These are phyloP conservation scores for Terfezia claveryi DNA, from an alignment of 495 filamentous ascomycete species.

Conservation along the genomic window DNA sequence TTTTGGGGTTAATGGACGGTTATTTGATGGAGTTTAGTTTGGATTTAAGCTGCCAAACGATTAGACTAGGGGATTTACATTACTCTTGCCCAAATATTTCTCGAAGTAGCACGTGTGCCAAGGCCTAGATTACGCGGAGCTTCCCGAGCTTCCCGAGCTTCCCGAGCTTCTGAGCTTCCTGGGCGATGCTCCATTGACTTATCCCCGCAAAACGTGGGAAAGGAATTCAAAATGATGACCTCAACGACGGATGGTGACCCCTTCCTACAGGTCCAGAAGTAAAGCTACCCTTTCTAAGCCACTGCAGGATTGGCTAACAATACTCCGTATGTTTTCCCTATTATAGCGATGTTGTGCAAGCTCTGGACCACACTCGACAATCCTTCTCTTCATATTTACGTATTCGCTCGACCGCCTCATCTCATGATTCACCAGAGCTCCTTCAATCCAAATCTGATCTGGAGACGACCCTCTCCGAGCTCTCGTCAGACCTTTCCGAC, in stretches of 20 bases:
- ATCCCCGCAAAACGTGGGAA: neutral
- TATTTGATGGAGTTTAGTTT: too few relatives aligned
- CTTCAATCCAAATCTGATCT: constrained; percentile 66
- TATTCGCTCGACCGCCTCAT: constrained; percentile 52
- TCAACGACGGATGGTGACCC: neutral
- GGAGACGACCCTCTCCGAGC: constrained; percentile 47
- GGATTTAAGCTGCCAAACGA: too few relatives aligned
- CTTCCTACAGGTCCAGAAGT: neutral
- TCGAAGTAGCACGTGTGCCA: too few relatives aligned
- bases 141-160: too few relatives aligned
- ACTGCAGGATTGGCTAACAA: too few relatives aligned
- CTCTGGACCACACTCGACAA: constrained; percentile 54
- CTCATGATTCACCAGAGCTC: constrained; percentile 58
- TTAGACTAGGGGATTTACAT: too few relatives aligned
- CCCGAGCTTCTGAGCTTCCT: too few relatives aligned
- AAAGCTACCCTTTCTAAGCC: neutral
- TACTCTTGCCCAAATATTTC: too few relatives aligned
- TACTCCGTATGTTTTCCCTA: neutral
- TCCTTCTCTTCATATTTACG: constrained; percentile 90
- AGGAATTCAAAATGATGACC: neutral
- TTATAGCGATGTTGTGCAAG: constrained; percentile 58
- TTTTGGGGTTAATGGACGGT: too few relatives aligned
- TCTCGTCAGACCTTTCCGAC: constrained; percentile 70
- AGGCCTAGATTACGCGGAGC: too few relatives aligned
- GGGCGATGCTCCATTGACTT: too few relatives aligned